Evolutionary conservation across 106 monocot species (phyloP), one percentile per base, ranked within the genome.

Genomic region (Chionographis japonica): DNA sequence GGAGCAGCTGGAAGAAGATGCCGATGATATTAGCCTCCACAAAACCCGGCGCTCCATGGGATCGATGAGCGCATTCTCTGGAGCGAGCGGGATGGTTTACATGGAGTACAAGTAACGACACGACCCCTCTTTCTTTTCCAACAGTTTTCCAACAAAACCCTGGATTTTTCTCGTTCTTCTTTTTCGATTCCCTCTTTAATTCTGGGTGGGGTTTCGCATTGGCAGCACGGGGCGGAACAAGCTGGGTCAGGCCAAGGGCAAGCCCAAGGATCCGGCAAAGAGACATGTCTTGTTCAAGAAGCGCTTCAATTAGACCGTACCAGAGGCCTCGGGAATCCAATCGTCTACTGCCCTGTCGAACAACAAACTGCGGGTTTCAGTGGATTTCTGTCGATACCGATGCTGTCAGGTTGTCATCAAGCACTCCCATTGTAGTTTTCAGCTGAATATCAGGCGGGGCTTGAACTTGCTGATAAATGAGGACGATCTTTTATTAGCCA

Each of bases 251-350:
- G 40, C 36, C 16, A 95, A 86, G 58, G 39, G 61, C 10, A 98
- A 93, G 70, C 85, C 83, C 4, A 99, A 90, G 87, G 93, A 93
- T 71, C 98, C 93, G 0, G 38, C 93, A 5, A 99, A 99, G 83
- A 80, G 98, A 65, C 93, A 99, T 16, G 38, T 40, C 15, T 80
- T 99, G 67, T 99, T 99, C 53, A 99, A 84, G 67, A 99, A 84
- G 56, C 84, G 92, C 4, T 90, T 63, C 46, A 46, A 69, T 3
- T 82, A 54, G 68, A 3, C 40, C 27, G 6, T 52, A 52, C 51
- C 27, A 0, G 1, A 0, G 1, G 27, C 27, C 27, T 27, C 27
- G 27, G 27, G 27, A 27, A 27, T 27, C 27, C 27, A 27, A 27
- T 27, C 27, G 27, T 27, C 27, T 27, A 27, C 27, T 27, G 27